These are phyloP conservation scores for Jimgerdemannia flammicorona DNA, from an alignment of 192 early-diverging fungal genomes.

Conservation along the genomic window DNA sequence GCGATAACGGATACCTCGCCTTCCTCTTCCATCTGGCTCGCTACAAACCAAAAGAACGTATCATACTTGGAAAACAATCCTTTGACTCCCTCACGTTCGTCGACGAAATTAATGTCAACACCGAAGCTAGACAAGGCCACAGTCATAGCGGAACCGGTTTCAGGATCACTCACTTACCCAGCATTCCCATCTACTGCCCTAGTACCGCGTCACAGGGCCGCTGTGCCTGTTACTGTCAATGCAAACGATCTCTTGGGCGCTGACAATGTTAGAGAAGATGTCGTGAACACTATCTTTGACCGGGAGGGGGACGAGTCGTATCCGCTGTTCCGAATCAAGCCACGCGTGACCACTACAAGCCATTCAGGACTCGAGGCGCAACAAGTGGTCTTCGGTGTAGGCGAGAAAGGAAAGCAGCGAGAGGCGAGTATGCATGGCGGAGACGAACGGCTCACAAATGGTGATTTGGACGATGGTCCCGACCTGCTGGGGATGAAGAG, in stretches of 20 bases:
- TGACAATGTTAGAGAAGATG: neutral
- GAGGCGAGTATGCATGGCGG: neutral
- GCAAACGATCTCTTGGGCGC: too few species aligned
- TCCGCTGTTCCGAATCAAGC: too few species aligned
- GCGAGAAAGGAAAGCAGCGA: neutral
- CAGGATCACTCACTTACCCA: neutral
- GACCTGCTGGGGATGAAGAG: neutral
- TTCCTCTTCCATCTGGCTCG: too few species aligned
- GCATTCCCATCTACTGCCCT: neutral
- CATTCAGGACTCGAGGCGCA: neutral
- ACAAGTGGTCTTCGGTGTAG: neutral
- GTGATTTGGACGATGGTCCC: neutral
- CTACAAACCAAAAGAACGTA: too few species aligned
- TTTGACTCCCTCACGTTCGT: neutral
- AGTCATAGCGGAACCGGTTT: neutral
- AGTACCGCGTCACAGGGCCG: neutral
- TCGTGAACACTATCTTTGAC: neutral
- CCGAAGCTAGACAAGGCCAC: neutral
- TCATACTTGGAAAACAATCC: neutral
- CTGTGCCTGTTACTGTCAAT: neutral
- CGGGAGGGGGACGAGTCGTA: neutral
- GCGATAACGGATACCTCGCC: too few species aligned
- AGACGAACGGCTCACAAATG: neutral
- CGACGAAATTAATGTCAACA: neutral
- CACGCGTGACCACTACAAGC: too few species aligned